These are phyloP conservation scores for Chaetoceros tenuissimus DNA, from an alignment of 108 stramenopile genomes.

Conservation along the genomic window DNA sequence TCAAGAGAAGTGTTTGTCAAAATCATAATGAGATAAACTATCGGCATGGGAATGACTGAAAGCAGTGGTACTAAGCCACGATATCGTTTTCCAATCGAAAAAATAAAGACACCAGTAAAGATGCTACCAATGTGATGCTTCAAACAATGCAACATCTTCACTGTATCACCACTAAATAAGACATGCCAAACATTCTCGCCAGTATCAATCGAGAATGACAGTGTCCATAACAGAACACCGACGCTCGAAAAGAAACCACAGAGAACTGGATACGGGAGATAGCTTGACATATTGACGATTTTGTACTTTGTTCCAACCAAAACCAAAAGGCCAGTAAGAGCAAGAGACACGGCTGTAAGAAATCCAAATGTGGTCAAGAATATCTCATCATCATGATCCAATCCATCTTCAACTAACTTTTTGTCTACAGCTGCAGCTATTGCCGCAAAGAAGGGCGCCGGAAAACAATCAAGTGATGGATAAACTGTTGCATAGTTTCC, in stretches of 20 bases:
- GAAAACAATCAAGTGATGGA: slow-evolving; percentile 49
- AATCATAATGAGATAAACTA: slow-evolving; percentile 35
- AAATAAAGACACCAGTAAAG: slow-evolving; percentile 33
- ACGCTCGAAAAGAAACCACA: slow-evolving; percentile 75
- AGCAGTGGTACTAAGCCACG: slow-evolving; percentile 38
- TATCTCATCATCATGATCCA: slow-evolving; percentile 17
- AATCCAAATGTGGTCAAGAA: slow-evolving; percentile 58
- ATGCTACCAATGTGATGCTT: slow-evolving; percentile 45
- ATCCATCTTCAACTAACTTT: slow-evolving; percentile 10
- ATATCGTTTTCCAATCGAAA: slow-evolving; percentile 43
- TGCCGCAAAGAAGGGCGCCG: slow-evolving; percentile 62
- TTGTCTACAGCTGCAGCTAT: slow-evolving; percentile 47
- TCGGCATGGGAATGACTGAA: slow-evolving; percentile 23
- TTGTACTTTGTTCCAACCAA: slow-evolving; percentile 42
- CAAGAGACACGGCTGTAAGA: slow-evolving; percentile 41
- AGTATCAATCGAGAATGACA: slow-evolving; percentile 51
- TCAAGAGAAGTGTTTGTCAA: slow-evolving; percentile 31
- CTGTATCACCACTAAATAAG: slow-evolving; percentile 19
- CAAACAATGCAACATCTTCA: slow-evolving; percentile 11
- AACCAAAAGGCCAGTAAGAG: slow-evolving; percentile 29
- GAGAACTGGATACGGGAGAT: slow-evolving; percentile 58
- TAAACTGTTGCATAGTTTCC: slow-evolving; percentile 18
- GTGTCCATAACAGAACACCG: slow-evolving; percentile 52
- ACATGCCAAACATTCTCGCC: slow-evolving; percentile 23
- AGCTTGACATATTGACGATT: slow-evolving; percentile 54